Evolutionary conservation across 2,329 filamentous ascomycete species (phyloP), one percentile per base, ranked within the genome.

Genomic region (Sporothrix humicola): DNA sequence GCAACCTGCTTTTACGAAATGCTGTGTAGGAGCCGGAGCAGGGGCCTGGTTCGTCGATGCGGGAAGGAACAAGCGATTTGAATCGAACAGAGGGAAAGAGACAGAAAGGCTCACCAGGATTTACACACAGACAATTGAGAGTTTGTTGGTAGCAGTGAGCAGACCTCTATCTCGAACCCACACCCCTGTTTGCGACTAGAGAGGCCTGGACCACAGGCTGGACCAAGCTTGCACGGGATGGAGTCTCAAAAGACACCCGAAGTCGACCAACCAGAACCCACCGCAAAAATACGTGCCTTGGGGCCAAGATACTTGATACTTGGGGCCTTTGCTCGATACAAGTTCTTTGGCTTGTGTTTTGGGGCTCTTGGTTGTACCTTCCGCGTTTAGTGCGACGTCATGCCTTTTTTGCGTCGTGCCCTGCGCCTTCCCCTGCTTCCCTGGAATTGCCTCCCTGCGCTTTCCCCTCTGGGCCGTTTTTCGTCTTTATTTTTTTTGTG

Each of bases 401-500:
- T 66, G 61, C 61, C 61, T 42, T 15, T 37, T 65, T 65, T 65
- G 7, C 17, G 59, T 42, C 48, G 42, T 26, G n/a, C 61, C 61
- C 42, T 48, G 61, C n/a, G 44, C 42, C 61, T 48, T 26, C 61
- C 42, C 42, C 23, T 7, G 12, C 10, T 13, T 48, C n/a, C 61
- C 61, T 66, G 20, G n/a, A 66, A 66, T 44, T 26, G 61, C 42
- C 61, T 17, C 59, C 59, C 61, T 66, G 42, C 42, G 61, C 42
- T 66, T 48, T 66, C 42, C 61, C 42, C 42, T 66, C 61, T 26
- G 42, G 61, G 20, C n/a, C n/a, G 42, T 26, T 66, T 48, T 26
- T 66, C n/a, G 61, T 48, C 42, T 37, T 65, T 63, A 13, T 66
- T 65, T 63, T 37, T 66, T 26, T 7, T 65, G 42, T 23, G n/a